A percentile compares a stretch with the other conserved stretches of the same genome.
Evolutionary conservation across 257 asterid species (phyloP).

Genomic region (Jaltomata sinuosa): DNA sequence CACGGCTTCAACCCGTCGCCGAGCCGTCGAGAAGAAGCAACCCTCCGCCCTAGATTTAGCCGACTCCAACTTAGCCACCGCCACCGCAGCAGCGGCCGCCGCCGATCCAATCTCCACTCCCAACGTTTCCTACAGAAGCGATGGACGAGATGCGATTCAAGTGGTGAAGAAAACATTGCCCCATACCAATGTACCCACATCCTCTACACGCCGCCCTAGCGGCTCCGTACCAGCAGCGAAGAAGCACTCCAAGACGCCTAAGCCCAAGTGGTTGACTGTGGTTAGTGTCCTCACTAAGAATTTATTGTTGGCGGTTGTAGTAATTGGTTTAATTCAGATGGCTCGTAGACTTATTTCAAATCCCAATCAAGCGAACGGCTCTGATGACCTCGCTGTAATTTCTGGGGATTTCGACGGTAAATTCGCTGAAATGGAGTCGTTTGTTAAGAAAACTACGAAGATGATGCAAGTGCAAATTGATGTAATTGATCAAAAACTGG

Average conservation of each 20-base stretch:
- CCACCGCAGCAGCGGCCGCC: slow-evolving; percentile 13
- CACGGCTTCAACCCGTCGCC: slow-evolving; percentile 63
- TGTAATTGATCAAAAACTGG: slow-evolving; percentile 48
- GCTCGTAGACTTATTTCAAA: slow-evolving; percentile 33
- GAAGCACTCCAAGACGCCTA: slow-evolving; percentile 19
- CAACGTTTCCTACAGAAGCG: slow-evolving; percentile 6
- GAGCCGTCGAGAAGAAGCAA: slow-evolving; percentile 37
- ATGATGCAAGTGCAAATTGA: slow-evolving; percentile 83
- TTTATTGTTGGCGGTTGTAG: slow-evolving; percentile 31
- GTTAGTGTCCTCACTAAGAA: slow-evolving; percentile 53
- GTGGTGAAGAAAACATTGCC: slow-evolving; percentile 24
- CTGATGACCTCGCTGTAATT: slow-evolving; percentile 25
- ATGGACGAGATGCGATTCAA: slow-evolving; percentile 14
- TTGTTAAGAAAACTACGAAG: slow-evolving; percentile 41
- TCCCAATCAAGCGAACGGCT: slow-evolving; percentile 4
- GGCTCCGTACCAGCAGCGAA: slow-evolving; percentile 16
- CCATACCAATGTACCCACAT: slow-evolving; percentile 4
- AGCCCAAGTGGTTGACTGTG: slow-evolving; percentile 67
- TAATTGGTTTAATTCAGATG: slow-evolving; percentile 48
- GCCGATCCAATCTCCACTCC: slow-evolving; percentile 19
- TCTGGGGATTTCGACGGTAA: slow-evolving; percentile 55
- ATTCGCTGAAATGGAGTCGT: slow-evolving; percentile 45
- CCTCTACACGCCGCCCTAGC: slow-evolving; percentile 22
- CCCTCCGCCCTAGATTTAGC: slow-evolving; percentile 22
- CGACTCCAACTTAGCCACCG: slow-evolving; percentile 11